phyloP scores from a whole-genome alignment of 805 yeast genomes.

The Candida peoriensis region DNA sequence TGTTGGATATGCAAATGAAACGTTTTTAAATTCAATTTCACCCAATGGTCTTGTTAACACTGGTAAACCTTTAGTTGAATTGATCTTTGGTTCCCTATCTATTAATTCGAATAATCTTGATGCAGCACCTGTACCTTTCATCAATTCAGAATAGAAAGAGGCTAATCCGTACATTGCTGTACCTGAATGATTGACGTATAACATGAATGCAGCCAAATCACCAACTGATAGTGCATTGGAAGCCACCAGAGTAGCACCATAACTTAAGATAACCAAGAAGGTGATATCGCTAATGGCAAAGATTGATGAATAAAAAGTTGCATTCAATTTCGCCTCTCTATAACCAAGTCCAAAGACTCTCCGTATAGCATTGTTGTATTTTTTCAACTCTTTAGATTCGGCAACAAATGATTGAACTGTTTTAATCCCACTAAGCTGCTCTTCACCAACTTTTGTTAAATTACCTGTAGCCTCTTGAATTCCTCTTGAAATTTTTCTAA shows the following conservation, averaged over 20 bases:
- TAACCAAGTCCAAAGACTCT: constrained; percentile 62
- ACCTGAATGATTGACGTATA: constrained; percentile 94
- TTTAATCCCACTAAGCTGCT: constrained; percentile 78
- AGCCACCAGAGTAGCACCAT: constrained; percentile 81
- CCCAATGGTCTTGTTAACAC: constrained; percentile 34
- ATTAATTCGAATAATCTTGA: constrained; percentile 84
- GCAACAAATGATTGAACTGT: constrained; percentile 93
- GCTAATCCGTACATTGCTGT: constrained; percentile 88
- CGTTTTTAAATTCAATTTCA: constrained; percentile 56
- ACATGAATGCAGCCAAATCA: constrained; percentile 87
- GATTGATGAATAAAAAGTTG: constrained; percentile 71
- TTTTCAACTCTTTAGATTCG: constrained; percentile 71
- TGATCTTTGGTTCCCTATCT: constrained; percentile 68
- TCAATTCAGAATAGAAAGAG: constrained; percentile 86
- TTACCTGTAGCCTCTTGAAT: constrained; percentile 86
- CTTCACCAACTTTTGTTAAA: constrained; percentile 88
- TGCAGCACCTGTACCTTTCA: constrained; percentile 98
- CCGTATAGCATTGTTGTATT: constrained; percentile 71
- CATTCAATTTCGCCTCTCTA: constrained; percentile 75
- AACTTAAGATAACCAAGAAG: constrained; percentile 64
- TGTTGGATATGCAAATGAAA: constrained; percentile 82
- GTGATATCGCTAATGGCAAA: constrained; percentile 84
- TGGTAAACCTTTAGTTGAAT: constrained; percentile 55
- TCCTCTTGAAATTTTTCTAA: constrained; percentile 66
- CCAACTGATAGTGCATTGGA: constrained; percentile 77